These are phyloP conservation scores for Dryadomyces quercus-mongolicae DNA, from an alignment of 2,329 filamentous ascomycete species.

Conservation along the genomic window DNA sequence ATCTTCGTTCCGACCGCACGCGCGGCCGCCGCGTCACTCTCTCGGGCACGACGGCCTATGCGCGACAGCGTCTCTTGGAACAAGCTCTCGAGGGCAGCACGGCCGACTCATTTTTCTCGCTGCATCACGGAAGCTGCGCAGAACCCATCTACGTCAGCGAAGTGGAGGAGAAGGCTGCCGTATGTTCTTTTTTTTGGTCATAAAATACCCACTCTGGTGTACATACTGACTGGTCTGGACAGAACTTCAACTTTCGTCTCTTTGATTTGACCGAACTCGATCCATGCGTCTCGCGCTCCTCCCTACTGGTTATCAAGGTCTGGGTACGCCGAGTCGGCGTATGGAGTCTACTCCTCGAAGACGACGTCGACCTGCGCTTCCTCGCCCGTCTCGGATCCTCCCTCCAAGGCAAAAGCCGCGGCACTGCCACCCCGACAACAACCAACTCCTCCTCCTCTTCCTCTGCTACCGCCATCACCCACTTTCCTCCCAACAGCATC, in stretches of 20 bases:
- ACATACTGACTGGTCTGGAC: background rate
- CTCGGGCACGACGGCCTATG: constrained; percentile 25
- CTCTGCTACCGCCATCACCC: constrained; percentile 26
- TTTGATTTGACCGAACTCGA: constrained; percentile 62
- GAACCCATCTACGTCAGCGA: constrained; percentile 90
- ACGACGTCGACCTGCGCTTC: constrained; percentile 56
- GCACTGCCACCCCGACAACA: background rate
- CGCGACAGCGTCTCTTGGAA: constrained; percentile 65
- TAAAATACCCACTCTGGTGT: too few relatives aligned
- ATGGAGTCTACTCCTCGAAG: constrained; percentile 56
- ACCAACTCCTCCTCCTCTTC: background rate
- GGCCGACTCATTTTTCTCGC: constrained; percentile 80
- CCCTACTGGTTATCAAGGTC: constrained; percentile 54
- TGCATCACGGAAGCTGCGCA: constrained; percentile 54
- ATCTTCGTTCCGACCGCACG: constrained; percentile 24
- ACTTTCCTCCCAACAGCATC: constrained; percentile 70
- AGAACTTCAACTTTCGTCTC: constrained; percentile 80
- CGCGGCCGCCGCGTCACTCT: constrained; percentile 37
- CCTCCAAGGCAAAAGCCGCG: constrained; percentile 35
- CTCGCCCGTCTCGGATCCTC: constrained; percentile 68
- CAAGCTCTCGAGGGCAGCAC: constrained; percentile 57
- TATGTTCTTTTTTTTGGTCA: constrained; percentile 16
- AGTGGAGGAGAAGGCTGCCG: constrained; percentile 61
- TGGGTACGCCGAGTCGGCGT: constrained; percentile 53
- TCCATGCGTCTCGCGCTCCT: constrained; percentile 51